A percentile compares a stretch with the other conserved stretches of the same genome.
These are phyloP conservation scores for Pestalotiopsis sp. DNA, from an alignment of 2,329 filamentous ascomycete genomes.

Conservation along the genomic window DNA sequence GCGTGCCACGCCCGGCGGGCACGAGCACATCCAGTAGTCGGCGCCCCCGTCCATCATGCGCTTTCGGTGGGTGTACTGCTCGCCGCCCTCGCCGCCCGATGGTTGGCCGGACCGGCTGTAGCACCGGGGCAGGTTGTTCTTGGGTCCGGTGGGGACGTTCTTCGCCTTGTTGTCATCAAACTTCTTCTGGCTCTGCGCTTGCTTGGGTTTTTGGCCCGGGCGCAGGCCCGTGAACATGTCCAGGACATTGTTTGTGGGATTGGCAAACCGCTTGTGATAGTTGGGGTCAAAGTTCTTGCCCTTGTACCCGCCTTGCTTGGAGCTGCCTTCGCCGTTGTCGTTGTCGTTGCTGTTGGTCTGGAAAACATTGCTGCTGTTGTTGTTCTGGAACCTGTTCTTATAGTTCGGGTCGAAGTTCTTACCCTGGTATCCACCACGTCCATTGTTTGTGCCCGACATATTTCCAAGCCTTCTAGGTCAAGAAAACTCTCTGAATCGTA, in stretches of 20 bases:
- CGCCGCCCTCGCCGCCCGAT: background rate
- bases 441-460: background rate
- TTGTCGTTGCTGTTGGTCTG: background rate
- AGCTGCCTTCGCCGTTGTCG: background rate
- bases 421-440: background rate
- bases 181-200: background rate
- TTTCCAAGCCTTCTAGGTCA: background rate
- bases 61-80: conserved; percentile 1
- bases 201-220: background rate
- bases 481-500: background rate
- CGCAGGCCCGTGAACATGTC: background rate
- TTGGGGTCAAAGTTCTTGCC: conserved; percentile 2
- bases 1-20: background rate
- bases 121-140: background rate
- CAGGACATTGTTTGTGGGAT: background rate
- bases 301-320: background rate
- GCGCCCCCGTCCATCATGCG: background rate
- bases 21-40: background rate
- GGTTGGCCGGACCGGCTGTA: background rate
- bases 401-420: background rate
- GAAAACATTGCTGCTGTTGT: background rate
- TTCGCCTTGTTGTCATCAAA: background rate
- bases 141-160: background rate
- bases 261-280: background rate
- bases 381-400: background rate